phyloP scores from a whole-genome alignment of 768 basidiomycete genomes.

The Boletellus ananas region DNA sequence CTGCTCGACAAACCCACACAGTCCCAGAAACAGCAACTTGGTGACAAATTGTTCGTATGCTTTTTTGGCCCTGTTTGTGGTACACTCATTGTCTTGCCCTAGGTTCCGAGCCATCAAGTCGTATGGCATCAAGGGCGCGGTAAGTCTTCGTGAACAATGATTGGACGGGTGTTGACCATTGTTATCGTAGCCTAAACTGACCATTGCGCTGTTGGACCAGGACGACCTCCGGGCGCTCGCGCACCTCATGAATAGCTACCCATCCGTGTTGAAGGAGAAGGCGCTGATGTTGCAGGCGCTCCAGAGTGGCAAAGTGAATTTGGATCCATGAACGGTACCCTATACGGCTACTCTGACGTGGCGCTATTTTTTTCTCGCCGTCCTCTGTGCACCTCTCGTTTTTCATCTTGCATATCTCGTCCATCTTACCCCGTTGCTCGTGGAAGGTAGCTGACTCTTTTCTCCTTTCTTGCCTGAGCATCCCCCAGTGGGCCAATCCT shows the following conservation, averaged over 20 bases:
- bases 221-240: slow-evolving; percentile 83
- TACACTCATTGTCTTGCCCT: slow-evolving; percentile 25
- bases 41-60: slow-evolving; percentile 64
- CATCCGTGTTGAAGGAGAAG: slow-evolving; percentile 78
- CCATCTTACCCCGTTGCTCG: no score
- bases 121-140: slow-evolving; percentile 78
- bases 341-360: no score
- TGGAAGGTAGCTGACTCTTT: no score
- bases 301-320: slow-evolving; percentile 24
- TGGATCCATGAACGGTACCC: no score
- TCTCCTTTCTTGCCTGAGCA: no score
- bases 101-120: slow-evolving; percentile 62
- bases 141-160: slow-evolving; percentile 33
- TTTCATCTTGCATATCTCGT: no score
- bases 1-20: slow-evolving; percentile 52
- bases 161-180: slow-evolving; percentile 2
- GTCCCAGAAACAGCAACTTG: slow-evolving; percentile 73
- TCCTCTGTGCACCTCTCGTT: no score
- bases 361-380: no score
- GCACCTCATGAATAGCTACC: slow-evolving; percentile 86
- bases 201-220: slow-evolving; percentile 76
- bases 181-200: slow-evolving; percentile 66
- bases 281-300: slow-evolving; percentile 34
- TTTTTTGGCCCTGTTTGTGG: slow-evolving; percentile 7
- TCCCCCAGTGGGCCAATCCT: not conserved